Conservation (phyloP, 2,329 filamentous ascomycete genomes). For the Microdochium paspali region DNA sequence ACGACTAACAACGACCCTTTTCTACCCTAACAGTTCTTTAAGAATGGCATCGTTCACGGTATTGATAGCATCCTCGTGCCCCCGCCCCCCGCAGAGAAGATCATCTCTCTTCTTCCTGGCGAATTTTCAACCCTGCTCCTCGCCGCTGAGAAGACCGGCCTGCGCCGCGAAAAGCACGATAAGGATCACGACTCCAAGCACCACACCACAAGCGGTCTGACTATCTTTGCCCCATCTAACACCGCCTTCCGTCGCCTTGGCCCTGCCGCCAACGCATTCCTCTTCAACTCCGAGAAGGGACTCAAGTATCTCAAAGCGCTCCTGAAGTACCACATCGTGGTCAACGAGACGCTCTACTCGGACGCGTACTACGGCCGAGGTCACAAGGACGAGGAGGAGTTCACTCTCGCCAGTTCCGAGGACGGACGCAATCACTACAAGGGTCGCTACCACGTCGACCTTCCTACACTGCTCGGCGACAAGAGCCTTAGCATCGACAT, state of each 20-base stretch:
- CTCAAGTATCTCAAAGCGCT: constrained; percentile 68
- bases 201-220: constrained; percentile 54
- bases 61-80: constrained; percentile 69
- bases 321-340: constrained; percentile 23
- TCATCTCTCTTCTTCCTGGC: constrained; percentile 55
- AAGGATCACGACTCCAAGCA: constrained; percentile 38
- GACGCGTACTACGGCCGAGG: constrained; percentile 61
- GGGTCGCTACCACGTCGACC: constrained; percentile 59
- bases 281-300: constrained; percentile 69
- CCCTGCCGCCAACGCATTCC: constrained; percentile 65
- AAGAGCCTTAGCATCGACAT: constrained; percentile 65
- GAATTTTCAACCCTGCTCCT: constrained; percentile 73
- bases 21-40: constrained; percentile 13
- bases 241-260: constrained; percentile 70
- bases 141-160: constrained; percentile 64
- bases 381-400: constrained; percentile 11
- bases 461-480: constrained; percentile 62
- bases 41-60: constrained; percentile 75
- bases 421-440: no score
- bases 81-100: constrained; percentile 48
- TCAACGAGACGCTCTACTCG: constrained; percentile 48
- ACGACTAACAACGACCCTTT: neutral
- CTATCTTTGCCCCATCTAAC: constrained; percentile 76
- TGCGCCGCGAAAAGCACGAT: constrained; percentile 52
- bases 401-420: constrained; percentile 16